Percentiles rank a stretch among this genome's conserved stretches.
These are phyloP conservation scores for Vigna reflexopilosa DNA, from an alignment of 306 rosid genomes.

Conservation along the genomic window DNA sequence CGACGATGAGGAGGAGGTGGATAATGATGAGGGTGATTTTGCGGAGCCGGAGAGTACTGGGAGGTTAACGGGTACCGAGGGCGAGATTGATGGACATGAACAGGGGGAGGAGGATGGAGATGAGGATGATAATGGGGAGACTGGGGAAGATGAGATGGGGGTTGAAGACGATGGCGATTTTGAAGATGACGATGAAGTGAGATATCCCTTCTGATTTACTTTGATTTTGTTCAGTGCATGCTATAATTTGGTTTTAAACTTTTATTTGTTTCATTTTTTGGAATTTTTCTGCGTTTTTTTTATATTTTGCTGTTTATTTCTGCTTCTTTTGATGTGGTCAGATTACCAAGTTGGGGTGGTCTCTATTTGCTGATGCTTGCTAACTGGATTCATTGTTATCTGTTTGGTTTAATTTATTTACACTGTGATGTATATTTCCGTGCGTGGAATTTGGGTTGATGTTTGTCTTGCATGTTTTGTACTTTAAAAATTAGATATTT, in stretches of 20 bases:
- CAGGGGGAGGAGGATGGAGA: slow-evolving; percentile 90
- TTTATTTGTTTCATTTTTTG: not conserved
- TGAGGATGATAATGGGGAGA: slow-evolving; percentile 87
- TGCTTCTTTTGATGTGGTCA: slow-evolving; percentile 16
- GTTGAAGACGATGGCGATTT: slow-evolving; percentile 67
- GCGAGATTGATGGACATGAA: slow-evolving; percentile 94
- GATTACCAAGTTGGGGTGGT: slow-evolving; percentile 34
- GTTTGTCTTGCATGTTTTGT: not conserved
- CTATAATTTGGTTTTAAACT: not conserved
- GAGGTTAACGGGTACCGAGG: slow-evolving; percentile 70
- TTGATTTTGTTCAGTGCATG: slow-evolving; percentile 28
- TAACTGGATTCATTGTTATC: not conserved
- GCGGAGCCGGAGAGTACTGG: slow-evolving; percentile 74
- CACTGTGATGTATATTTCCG: not conserved
- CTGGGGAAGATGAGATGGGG: slow-evolving; percentile 78
- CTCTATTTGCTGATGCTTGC: slow-evolving; percentile 26
- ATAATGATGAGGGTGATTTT: slow-evolving; percentile 77
- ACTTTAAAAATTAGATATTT: too few relatives aligned
- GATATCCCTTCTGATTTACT: slow-evolving; percentile 36
- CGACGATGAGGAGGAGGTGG: slow-evolving; percentile 83
- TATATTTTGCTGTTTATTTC: slow-evolving; percentile 9
- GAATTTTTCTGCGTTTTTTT: not conserved
- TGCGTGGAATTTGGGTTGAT: not conserved
- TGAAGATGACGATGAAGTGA: slow-evolving; percentile 91
- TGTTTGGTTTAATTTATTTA: not conserved